Evolutionary conservation across 768 basidiomycete species (phyloP).

Genomic region (Pulveroboletus sp.): DNA sequence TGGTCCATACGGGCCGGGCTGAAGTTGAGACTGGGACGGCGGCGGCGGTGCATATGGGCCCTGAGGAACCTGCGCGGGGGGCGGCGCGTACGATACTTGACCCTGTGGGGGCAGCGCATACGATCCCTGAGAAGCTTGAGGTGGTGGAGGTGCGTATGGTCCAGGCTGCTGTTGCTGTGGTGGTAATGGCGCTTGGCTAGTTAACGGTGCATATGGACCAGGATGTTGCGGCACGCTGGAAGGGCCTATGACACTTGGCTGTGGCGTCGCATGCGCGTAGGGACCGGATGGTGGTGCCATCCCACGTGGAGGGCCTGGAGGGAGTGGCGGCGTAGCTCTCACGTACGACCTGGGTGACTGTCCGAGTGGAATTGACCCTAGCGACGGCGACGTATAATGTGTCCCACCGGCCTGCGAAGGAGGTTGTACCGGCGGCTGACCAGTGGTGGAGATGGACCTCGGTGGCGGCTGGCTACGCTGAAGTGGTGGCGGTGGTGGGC

Average conservation of each 20-base stretch:
- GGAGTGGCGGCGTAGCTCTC: constrained; percentile 40
- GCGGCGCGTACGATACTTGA: constrained; percentile 12
- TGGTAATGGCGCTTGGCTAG: constrained; percentile 11
- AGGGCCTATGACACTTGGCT: constrained; percentile 30
- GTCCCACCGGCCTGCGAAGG: constrained; percentile 32
- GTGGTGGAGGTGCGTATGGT: constrained; percentile 18
- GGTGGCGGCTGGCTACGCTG: constrained; percentile 33
- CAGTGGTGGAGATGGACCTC: constrained; percentile 23
- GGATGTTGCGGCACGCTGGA: constrained; percentile 28
- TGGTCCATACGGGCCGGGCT: constrained; percentile 25
- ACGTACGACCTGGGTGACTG: constrained; percentile 34
- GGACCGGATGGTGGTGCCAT: constrained; percentile 30
- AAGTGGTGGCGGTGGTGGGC: constrained; percentile 46
- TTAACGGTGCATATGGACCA: constrained; percentile 24
- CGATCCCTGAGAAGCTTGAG: constrained; percentile 26
- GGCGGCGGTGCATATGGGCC: constrained; percentile 17
- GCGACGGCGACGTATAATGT: constrained; percentile 29
- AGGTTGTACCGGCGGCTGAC: constrained; percentile 38
- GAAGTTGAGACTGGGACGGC: constrained; percentile 12
- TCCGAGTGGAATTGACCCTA: constrained; percentile 25
- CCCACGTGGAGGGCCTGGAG: constrained; percentile 23
- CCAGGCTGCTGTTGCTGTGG: constrained; percentile 23
- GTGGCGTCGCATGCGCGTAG: constrained; percentile 39
- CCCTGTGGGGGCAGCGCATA: constrained; percentile 29
- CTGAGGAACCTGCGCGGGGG: constrained; percentile 20